These are phyloP conservation scores for Sophora flavescens DNA, from an alignment of 306 rosid species.

Conservation along the genomic window DNA sequence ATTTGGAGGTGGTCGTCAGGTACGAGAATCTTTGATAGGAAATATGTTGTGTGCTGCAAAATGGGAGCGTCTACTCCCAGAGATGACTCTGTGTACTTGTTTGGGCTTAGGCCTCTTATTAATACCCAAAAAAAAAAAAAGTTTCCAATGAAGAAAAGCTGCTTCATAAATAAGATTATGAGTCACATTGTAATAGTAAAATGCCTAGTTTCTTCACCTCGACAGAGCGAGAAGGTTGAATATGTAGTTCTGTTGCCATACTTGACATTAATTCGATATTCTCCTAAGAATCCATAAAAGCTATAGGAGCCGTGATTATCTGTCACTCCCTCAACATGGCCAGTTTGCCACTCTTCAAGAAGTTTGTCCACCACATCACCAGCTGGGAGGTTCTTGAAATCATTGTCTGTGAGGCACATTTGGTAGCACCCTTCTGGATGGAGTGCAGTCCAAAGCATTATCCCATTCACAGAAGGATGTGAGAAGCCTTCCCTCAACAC, in stretches of 20 bases:
- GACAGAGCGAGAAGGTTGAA: constrained; percentile 68
- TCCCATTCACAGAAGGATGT: constrained; percentile 84
- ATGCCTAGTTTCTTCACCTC: constrained; percentile 78
- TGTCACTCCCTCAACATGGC: constrained; percentile 54
- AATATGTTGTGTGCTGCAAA: too few relatives aligned
- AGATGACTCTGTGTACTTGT: too few relatives aligned
- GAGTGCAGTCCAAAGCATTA: constrained; percentile 89
- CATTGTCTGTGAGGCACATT: constrained; percentile 84
- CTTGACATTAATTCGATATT: constrained; percentile 56
- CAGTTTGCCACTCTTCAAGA: constrained; percentile 76
- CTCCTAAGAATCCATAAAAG: constrained; percentile 89
- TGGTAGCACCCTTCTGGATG: constrained; percentile 85
- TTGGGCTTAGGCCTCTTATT: too few relatives aligned
- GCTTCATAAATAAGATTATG: neutral
- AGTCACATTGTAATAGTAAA: constrained; percentile 59
- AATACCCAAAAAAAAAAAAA: too few relatives aligned
- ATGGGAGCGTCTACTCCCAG: too few relatives aligned
- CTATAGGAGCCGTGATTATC: constrained; percentile 76
- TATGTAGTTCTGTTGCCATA: constrained; percentile 54
- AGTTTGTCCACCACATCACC: constrained; percentile 88
- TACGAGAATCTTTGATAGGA: too few relatives aligned
- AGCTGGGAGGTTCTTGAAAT: constrained; percentile 74
- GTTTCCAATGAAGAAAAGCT: neutral
- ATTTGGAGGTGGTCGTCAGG: too few relatives aligned
- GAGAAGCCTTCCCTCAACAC: constrained; percentile 90